Conservation (phyloP, 2,329 filamentous ascomycete species). For the Apiospora marii region DNA sequence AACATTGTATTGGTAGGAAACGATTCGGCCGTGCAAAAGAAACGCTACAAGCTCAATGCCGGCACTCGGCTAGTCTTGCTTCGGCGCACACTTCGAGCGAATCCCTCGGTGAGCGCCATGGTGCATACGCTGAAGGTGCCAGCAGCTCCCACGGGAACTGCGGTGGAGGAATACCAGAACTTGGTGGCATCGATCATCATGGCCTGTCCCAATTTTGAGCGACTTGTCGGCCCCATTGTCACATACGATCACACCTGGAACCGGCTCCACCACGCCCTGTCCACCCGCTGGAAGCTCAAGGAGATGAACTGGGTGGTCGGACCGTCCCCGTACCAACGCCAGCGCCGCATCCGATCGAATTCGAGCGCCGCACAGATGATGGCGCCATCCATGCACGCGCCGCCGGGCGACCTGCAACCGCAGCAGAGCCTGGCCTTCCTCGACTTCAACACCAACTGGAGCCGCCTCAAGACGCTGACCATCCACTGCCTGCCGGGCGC, state of each 20-base stretch:
- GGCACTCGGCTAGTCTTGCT: conserved; percentile 64
- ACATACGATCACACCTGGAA: conserved; percentile 64
- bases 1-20: conserved; percentile 65
- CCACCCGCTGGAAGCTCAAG: conserved; percentile 61
- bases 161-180: conserved; percentile 61
- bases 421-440: conserved; percentile 55
- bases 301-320: conserved; percentile 68
- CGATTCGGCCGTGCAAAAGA: conserved; percentile 64
- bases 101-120: conserved; percentile 59
- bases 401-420: conserved; percentile 50
- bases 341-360: conserved; percentile 41
- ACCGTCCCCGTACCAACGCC: conserved; percentile 45
- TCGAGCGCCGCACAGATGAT: conserved; percentile 33
- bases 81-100: conserved; percentile 63
- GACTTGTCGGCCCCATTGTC: conserved; percentile 61
- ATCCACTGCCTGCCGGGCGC: conserved; percentile 67
- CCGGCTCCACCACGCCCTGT: conserved; percentile 65
- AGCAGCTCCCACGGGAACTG: conserved; percentile 49
- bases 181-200: conserved; percentile 67
- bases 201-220: conserved; percentile 71
- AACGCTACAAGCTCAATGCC: conserved; percentile 61
- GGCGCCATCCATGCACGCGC: conserved; percentile 36
- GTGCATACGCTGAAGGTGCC: conserved; percentile 67
- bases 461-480: conserved; percentile 61
- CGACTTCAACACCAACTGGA: conserved; percentile 62